A percentile compares a stretch with the other conserved stretches of the same genome.
Conservation (phyloP, 768 basidiomycete genomes). For the Amanita molliuscula region DNA sequence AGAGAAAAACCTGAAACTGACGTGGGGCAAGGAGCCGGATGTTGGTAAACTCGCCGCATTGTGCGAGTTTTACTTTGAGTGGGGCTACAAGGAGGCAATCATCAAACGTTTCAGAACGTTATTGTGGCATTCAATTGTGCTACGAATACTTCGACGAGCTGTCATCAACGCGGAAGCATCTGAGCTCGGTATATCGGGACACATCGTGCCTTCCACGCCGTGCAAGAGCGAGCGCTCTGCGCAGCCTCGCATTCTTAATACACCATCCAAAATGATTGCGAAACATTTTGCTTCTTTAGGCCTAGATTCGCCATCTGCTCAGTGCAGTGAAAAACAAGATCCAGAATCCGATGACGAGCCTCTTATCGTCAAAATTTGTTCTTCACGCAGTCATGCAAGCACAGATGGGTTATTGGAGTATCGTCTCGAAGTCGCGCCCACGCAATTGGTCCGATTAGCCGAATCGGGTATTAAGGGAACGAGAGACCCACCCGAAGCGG, state of each 20-base stretch:
- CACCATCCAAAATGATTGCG: constrained; percentile 45
- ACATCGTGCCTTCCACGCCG: constrained; percentile 26
- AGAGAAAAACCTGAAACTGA: constrained; percentile 23
- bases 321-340: constrained; percentile 10
- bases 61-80: constrained; percentile 87
- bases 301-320: constrained; percentile 14
- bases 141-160: constrained; percentile 60
- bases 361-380: constrained; percentile 59
- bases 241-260: constrained; percentile 22
- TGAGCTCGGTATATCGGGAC: background rate
- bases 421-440: constrained; percentile 66
- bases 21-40: constrained; percentile 52
- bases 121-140: constrained; percentile 67
- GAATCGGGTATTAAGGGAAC: constrained; percentile 58
- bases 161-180: constrained; percentile 38
- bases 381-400: constrained; percentile 52
- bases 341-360: constrained; percentile 23
- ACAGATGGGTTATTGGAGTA: constrained; percentile 72
- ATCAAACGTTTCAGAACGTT: constrained; percentile 77
- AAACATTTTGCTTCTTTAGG: constrained; percentile 42
- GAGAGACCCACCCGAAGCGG: constrained; percentile 33
- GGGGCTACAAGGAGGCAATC: constrained; percentile 79
- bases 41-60: constrained; percentile 61
- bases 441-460: constrained; percentile 51
- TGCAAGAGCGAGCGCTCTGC: constrained; percentile 20